Evolutionary conservation across 805 yeast genomes (phyloP), one percentile per base, ranked within the genome.

Genomic region (Clavispora vitiphila): DNA sequence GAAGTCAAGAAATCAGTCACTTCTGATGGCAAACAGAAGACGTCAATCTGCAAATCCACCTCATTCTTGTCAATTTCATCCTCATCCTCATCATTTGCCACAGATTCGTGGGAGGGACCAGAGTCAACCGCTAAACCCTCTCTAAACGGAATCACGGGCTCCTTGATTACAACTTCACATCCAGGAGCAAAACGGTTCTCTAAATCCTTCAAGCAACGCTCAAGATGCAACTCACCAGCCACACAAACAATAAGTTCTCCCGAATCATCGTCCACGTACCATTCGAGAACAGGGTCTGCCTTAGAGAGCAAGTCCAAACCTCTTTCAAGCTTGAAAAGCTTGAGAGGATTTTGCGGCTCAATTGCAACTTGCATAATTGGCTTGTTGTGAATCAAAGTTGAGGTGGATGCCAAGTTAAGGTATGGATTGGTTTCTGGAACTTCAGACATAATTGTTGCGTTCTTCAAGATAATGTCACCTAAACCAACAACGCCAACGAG

Each of bases 211-310:
- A 93, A 62, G 62, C 99, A 93, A 57, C 99, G 77, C 57, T 93
- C 99, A 32, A 93, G 70, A 68, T 93, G 99, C 48, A 93, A 71
- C 62, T 93, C 99, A 38, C 99, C 99, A 8, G 99, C 96, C 8
- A 96, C 90, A 35, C 95, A 87, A 52, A 93, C 69, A 49, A 93
- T 89, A 51, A 86, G 86, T 62, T 93, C 99, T 43, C 99, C 99
- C 8, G 82, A 80, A 44, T 87, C 96, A 45, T 67, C 73, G 54
- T 86, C 90, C 34, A 88, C 71, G 54, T 77, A 84, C 42, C 90
- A 83, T 53, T 87, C 88, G 16, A 90, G 95, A 54, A 96, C 91
- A 1, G 99, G 97, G 62, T 93, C 99, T 0, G 97, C 91, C 51
- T 81, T 83, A 40, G 90, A 81, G 31, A 93, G 69, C 43, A 87